Evolutionary conservation across 345 rosid genomes (phyloP), one percentile per base, ranked within the genome.

Genomic region (Angophora floribunda): DNA sequence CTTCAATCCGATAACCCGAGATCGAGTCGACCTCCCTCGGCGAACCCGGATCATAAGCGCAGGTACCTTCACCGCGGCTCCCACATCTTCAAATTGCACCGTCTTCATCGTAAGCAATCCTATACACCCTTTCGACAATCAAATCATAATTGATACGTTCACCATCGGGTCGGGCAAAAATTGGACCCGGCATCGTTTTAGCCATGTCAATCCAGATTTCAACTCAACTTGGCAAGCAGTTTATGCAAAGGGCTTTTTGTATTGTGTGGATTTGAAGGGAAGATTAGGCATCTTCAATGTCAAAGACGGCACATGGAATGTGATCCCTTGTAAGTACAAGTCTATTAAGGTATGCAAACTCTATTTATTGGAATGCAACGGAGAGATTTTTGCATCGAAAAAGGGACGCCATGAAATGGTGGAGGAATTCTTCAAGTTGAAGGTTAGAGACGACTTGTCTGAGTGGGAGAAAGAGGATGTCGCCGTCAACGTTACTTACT

Each of bases 51-150:
- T 22, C 9, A 55, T 55, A 55, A 55, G 28, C 9, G 19, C 24
- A 6, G 0, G 9, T 4, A 52, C 57, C 57, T 52, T 52, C 57
- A 52, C 4, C 24, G 3, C 1, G 0, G 57, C 57, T 6, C 57
- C 57, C 57, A 19, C 9, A 17, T 53, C 24, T 53, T 53, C 9
- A 9, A 17, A 53, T 53, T 53, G 24, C 24, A 53, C 57, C 22
- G 7, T 53, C 57, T 53, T 53, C 24, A 53, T 53, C 4, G 0
- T 53, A 9, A 53, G 0, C 7, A 0, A 17, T 8, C 24, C 9
- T 53, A 19, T 53, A 0, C 9, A 53, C 9, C 57, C 9, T 53
- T 22, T 53, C 57, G 19, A 52, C 57, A 52, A 17, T 52, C 0
- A 0, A 52, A 52, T 52, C 19, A 21, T 52, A 52, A 52, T 52